Percentiles rank a stretch among this genome's conserved stretches.
These are phyloP conservation scores for Atalantia buxifolia DNA, from an alignment of 345 rosid genomes.

Conservation along the genomic window DNA sequence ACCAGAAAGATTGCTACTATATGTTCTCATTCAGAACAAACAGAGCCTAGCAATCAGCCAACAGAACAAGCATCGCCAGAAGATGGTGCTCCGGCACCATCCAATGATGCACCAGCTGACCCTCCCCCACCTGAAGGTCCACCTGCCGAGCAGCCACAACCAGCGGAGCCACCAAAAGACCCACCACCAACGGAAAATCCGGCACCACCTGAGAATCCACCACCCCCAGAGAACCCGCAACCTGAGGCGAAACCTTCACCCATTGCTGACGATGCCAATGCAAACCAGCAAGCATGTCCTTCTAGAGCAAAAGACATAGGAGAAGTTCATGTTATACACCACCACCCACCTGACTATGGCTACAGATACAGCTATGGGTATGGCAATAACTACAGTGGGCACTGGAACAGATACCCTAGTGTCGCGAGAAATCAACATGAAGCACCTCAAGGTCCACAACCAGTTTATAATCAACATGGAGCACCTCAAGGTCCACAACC, in stretches of 20 bases:
- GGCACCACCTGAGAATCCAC: slow-evolving; percentile 32
- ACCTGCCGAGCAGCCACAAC: slow-evolving; percentile 32
- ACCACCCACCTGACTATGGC: slow-evolving; percentile 44
- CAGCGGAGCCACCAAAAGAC: slow-evolving; percentile 44
- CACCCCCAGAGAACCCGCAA: slow-evolving; percentile 27
- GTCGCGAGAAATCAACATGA: slow-evolving; percentile 21
- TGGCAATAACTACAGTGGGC: slow-evolving; percentile 14
- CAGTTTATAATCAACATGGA: background rate
- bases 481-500: background rate
- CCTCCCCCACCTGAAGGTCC: slow-evolving; percentile 45
- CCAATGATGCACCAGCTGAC: slow-evolving; percentile 26
- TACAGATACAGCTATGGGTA: slow-evolving; percentile 33
- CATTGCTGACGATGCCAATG: slow-evolving; percentile 22
- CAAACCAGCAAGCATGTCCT: slow-evolving; percentile 28
- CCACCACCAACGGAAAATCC: slow-evolving; percentile 30
- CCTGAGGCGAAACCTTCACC: slow-evolving; percentile 11
- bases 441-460: background rate
- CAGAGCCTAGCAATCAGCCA: slow-evolving; percentile 39
- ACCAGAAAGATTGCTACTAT: slow-evolving; percentile 62
- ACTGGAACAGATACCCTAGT: slow-evolving; percentile 28
- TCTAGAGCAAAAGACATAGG: slow-evolving; percentile 42
- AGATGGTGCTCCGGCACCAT: slow-evolving; percentile 22
- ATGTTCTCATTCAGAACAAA: slow-evolving; percentile 41
- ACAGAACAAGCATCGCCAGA: slow-evolving; percentile 33
- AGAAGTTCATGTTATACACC: slow-evolving; percentile 46